Percentiles rank a stretch among this genome's conserved stretches.
Conservation (phyloP, 1,139 yeast genomes). For the Kodamaea arcana region DNA sequence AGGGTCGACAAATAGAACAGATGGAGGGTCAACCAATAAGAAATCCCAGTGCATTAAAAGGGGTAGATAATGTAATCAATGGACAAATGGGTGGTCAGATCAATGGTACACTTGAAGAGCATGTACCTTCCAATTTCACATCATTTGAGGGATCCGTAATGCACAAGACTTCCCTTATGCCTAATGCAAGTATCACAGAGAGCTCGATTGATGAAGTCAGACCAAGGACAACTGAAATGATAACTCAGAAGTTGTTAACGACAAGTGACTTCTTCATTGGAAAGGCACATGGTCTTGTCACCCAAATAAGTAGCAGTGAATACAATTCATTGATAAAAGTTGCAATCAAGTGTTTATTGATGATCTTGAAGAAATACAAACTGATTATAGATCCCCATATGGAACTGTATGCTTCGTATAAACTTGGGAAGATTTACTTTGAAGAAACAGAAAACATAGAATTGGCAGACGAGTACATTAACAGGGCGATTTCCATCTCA, state of each 20-base stretch:
- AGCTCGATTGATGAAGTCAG: too few species aligned
- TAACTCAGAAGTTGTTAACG: conserved; percentile 4
- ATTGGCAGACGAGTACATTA: conserved; percentile 38
- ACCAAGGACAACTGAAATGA: background rate
- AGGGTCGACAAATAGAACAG: too few species aligned
- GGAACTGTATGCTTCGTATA: conserved; percentile 30
- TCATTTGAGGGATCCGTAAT: too few species aligned
- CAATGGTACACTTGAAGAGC: too few species aligned
- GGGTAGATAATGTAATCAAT: too few species aligned
- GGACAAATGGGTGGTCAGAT: too few species aligned
- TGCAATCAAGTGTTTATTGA: conserved; percentile 35
- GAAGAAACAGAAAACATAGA: conserved; percentile 38
- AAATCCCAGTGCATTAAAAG: too few species aligned
- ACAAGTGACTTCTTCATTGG: conserved; percentile 21
- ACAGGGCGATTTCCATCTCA: conserved; percentile 34
- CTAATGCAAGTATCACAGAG: too few species aligned
- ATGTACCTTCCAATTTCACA: too few species aligned
- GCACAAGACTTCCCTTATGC: too few species aligned
- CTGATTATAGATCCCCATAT: conserved; percentile 23
- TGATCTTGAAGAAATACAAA: conserved; percentile 26
- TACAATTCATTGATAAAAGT: conserved; percentile 37
- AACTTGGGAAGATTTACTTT: conserved; percentile 33
- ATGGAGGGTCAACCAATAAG: too few species aligned
- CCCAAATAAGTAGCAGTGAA: conserved; percentile 8
- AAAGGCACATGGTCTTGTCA: conserved; percentile 24